These are phyloP conservation scores for Nicotiana sylvestris DNA, from an alignment of 257 asterid genomes.

Conservation along the genomic window DNA sequence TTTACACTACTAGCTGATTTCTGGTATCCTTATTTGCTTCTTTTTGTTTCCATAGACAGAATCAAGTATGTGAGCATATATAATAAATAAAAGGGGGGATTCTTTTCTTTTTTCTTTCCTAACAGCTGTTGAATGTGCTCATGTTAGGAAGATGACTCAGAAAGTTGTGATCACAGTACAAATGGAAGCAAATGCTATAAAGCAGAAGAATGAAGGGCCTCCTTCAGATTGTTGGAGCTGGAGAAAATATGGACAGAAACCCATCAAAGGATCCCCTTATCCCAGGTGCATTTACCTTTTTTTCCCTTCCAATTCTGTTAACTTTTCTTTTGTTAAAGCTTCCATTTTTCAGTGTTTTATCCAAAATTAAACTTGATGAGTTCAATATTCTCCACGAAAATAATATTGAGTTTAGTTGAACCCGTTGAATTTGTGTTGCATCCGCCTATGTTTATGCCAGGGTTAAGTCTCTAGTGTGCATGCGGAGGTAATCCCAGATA, in stretches of 20 bases:
- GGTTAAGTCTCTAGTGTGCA: no score
- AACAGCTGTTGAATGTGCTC: not conserved
- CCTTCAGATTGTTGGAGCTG: slow-evolving; percentile 70
- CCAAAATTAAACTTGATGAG: no score
- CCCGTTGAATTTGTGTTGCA: no score
- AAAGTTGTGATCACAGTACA: slow-evolving; percentile 58
- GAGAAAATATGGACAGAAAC: slow-evolving; percentile 80
- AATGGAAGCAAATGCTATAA: slow-evolving; percentile 36
- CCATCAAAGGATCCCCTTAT: slow-evolving; percentile 72
- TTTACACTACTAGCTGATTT: not conserved
- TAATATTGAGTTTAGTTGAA: no score
- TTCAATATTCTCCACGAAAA: no score
- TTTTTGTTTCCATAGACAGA: not conserved
- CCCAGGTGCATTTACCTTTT: slow-evolving; percentile 45
- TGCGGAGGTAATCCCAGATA: no score
- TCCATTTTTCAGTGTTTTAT: not conserved
- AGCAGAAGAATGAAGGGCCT: slow-evolving; percentile 51
- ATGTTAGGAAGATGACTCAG: slow-evolving; percentile 45
- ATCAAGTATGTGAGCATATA: not conserved
- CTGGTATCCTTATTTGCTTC: not conserved
- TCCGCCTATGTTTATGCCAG: no score
- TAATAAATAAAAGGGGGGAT: not conserved
- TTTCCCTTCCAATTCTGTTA: not conserved
- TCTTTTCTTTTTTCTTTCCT: not conserved
- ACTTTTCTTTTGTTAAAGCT: not conserved